phyloP scores from a whole-genome alignment of 768 basidiomycete genomes.

The Tylopilus subfusipes region DNA sequence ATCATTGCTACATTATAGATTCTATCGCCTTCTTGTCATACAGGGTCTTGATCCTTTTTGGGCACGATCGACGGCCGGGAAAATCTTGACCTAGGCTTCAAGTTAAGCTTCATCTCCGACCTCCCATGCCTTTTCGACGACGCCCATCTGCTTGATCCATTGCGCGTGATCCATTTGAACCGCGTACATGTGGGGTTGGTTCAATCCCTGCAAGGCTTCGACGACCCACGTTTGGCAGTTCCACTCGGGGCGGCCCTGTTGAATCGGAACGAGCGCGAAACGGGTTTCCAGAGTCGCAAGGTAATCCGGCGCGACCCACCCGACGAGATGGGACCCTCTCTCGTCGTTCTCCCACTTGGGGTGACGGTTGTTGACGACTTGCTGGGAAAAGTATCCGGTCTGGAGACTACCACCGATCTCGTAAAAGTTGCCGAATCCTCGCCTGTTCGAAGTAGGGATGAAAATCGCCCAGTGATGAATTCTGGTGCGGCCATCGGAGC shows the following conservation, averaged over 20 bases:
- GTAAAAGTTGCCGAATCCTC: slow-evolving; percentile 21
- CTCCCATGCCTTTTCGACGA: slow-evolving; percentile 16
- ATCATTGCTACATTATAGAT: not conserved
- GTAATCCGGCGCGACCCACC: slow-evolving; percentile 5
- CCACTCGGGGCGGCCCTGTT: slow-evolving; percentile 11
- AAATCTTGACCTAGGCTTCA: not conserved
- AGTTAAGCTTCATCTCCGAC: slow-evolving; percentile 5
- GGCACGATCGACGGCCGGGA: not conserved
- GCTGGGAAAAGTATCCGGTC: slow-evolving; percentile 12
- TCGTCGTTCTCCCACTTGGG: slow-evolving; percentile 11
- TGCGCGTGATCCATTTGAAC: slow-evolving; percentile 14
- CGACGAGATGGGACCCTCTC: slow-evolving; percentile 10
- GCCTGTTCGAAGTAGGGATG: slow-evolving; percentile 17
- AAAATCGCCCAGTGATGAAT: slow-evolving; percentile 22
- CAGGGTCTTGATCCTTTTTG: not conserved
- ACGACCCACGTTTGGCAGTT: slow-evolving; percentile 23
- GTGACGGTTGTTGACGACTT: slow-evolving; percentile 16
- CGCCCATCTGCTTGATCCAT: slow-evolving; percentile 13
- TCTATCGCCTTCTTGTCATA: too few relatives aligned
- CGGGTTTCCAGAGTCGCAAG: slow-evolving; percentile 5
- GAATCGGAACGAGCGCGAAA: slow-evolving; percentile 12
- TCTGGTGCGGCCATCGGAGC: not conserved
- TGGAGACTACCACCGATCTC: slow-evolving; percentile 12
- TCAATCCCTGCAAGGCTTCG: slow-evolving; percentile 15
- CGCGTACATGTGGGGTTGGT: slow-evolving; percentile 10